A percentile compares a stretch with the other conserved stretches of the same genome.
Evolutionary conservation across 208 protist genomes (phyloP).

Genomic region (Kentomonas sorsogonicus): DNA sequence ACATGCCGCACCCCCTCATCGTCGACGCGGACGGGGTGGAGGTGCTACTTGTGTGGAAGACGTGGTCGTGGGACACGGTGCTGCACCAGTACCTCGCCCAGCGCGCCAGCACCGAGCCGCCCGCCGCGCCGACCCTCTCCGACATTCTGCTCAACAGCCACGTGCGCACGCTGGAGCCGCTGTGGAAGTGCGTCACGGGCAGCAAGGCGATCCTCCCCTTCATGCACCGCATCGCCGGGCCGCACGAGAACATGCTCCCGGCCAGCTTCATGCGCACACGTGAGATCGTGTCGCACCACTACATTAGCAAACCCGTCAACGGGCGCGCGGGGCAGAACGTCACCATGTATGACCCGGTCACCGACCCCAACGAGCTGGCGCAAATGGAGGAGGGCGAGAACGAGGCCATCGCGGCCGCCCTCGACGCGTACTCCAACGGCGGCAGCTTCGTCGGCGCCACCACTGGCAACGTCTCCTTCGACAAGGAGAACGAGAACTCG

Average conservation of each 20-base stretch:
- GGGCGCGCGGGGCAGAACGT: slow-evolving; percentile 71
- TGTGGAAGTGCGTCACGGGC: slow-evolving; percentile 75
- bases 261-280: slow-evolving; percentile 48
- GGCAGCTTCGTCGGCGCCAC: slow-evolving; percentile 10
- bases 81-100: slow-evolving; percentile 48
- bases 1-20: slow-evolving; percentile 28
- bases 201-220: slow-evolving; percentile 78
- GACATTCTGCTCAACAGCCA: slow-evolving; percentile 72
- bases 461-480: slow-evolving; percentile 25
- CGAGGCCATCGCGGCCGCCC: slow-evolving; percentile 11
- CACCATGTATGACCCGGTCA: slow-evolving; percentile 64
- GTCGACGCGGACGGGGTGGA: slow-evolving; percentile 60
- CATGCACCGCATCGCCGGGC: slow-evolving; percentile 51
- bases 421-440: slow-evolving; percentile 8
- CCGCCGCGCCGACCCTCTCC: slow-evolving; percentile 38
- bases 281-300: slow-evolving; percentile 47
- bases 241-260: slow-evolving; percentile 62
- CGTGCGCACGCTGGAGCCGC: slow-evolving; percentile 67
- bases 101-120: slow-evolving; percentile 1
- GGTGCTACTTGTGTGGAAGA: slow-evolving; percentile 83
- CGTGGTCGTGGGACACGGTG: slow-evolving; percentile 83
- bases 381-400: slow-evolving; percentile 26
- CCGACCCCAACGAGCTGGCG: slow-evolving; percentile 24
- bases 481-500: slow-evolving; percentile 49
- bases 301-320: slow-evolving; percentile 77